Percentiles rank a stretch among this genome's conserved stretches.
phyloP scores from a whole-genome alignment of 768 basidiomycete species.

The Leccinum uliginosum region DNA sequence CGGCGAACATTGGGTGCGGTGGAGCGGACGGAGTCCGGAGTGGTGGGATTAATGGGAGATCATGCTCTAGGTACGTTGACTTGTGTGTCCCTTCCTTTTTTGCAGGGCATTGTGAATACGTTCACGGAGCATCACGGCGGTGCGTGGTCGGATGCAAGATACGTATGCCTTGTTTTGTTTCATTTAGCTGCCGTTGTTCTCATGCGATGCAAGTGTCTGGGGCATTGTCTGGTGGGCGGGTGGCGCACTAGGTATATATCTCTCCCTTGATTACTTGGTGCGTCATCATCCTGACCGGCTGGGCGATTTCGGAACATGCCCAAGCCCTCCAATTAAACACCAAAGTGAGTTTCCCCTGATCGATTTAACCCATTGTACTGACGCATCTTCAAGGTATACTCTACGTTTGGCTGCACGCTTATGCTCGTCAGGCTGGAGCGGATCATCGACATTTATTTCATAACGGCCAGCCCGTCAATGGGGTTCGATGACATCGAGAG shows the following conservation, averaged over 20 bases:
- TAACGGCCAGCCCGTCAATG: slow-evolving; percentile 38
- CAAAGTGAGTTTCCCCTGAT: slow-evolving; percentile 40
- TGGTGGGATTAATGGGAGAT: slow-evolving; percentile 80
- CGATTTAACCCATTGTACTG: not conserved
- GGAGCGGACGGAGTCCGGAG: slow-evolving; percentile 69
- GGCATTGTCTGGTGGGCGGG: slow-evolving; percentile 75
- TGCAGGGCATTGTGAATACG: slow-evolving; percentile 63
- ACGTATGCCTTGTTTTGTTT: slow-evolving; percentile 48
- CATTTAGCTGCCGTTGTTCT: not conserved
- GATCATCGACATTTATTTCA: slow-evolving; percentile 81
- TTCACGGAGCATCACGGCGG: slow-evolving; percentile 88
- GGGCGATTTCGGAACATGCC: slow-evolving; percentile 88
- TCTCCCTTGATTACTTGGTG: slow-evolving; percentile 74
- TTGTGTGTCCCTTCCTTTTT: not conserved
- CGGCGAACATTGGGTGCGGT: slow-evolving; percentile 74
- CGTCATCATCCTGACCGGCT: slow-evolving; percentile 81
- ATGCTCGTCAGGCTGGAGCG: slow-evolving; percentile 79
- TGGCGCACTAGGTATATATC: slow-evolving; percentile 83
- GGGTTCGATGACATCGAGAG: slow-evolving; percentile 49
- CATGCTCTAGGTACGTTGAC: slow-evolving; percentile 44
- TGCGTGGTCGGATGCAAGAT: slow-evolving; percentile 88
- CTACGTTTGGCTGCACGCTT: slow-evolving; percentile 78
- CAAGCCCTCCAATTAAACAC: slow-evolving; percentile 85
- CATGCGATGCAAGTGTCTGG: slow-evolving; percentile 45
- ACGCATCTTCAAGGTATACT: slow-evolving; percentile 56